phyloP scores from a whole-genome alignment of 495 filamentous ascomycete genomes.

The Pyrenopolyporus hunteri region DNA sequence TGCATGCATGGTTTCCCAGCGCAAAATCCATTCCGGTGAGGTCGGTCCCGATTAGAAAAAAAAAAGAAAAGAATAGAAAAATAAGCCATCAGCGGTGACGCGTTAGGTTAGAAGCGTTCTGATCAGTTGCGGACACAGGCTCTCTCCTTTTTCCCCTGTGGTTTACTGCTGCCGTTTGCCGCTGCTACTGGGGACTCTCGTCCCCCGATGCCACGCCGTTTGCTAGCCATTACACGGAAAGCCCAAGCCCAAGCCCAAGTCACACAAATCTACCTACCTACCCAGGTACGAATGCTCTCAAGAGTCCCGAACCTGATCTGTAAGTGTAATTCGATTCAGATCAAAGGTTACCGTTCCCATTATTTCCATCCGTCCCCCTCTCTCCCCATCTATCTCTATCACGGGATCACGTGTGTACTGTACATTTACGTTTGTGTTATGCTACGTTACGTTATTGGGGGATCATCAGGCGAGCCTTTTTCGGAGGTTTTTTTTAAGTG shows the following conservation, averaged over 20 bases:
- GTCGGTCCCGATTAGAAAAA: slow-evolving; percentile 16
- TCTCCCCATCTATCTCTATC: too few species aligned
- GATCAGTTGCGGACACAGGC: slow-evolving; percentile 21
- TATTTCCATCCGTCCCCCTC: too few species aligned
- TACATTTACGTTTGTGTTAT: too few species aligned
- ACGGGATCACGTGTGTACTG: too few species aligned
- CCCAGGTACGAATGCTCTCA: background rate
- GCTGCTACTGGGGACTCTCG: slow-evolving; percentile 1
- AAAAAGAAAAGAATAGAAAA: background rate
- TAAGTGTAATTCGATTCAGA: slow-evolving; percentile 1
- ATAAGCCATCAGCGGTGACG: background rate
- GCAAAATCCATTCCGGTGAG: slow-evolving; percentile 23
- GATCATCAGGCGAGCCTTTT: too few species aligned
- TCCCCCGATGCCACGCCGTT: background rate
- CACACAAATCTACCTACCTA: background rate
- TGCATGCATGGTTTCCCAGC: slow-evolving; percentile 9
- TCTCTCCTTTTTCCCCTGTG: slow-evolving; percentile 3
- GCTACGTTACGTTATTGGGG: too few species aligned
- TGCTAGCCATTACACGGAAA: slow-evolving; percentile 1
- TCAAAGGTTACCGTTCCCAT: too few species aligned
- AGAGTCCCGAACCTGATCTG: background rate
- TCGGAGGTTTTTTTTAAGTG: too few species aligned
- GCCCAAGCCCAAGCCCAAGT: background rate
- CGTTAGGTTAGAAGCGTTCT: slow-evolving; percentile 19
- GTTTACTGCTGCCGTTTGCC: background rate